Conservation (phyloP, 768 basidiomycete genomes). For the Suillus decipiens region DNA sequence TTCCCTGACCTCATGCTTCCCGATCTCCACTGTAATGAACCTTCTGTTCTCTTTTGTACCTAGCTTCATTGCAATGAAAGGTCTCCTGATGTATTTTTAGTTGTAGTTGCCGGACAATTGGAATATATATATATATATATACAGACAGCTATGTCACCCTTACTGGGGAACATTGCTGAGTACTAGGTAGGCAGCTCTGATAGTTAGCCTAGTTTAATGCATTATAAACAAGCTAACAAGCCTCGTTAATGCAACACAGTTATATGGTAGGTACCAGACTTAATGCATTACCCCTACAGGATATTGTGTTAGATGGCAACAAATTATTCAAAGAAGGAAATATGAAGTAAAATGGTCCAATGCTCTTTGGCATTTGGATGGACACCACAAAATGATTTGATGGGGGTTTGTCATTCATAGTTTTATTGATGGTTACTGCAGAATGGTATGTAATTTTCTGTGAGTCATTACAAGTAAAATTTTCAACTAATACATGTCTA, state of each 20-base stretch:
- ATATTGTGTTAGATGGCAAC: not conserved
- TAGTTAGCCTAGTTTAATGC: not conserved
- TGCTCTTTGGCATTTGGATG: conserved; percentile 27
- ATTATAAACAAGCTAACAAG: not conserved
- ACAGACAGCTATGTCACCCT: no score
- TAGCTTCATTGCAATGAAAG: not conserved
- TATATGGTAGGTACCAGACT: no score
- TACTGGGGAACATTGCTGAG: no score
- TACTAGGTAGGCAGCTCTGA: not conserved
- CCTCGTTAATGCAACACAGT: no score
- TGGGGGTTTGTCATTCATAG: conserved; percentile 30
- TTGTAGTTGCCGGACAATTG: not conserved
- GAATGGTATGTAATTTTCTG: conserved; percentile 23
- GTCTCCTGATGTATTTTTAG: not conserved
- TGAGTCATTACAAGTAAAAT: no score
- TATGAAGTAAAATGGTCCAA: conserved; percentile 19
- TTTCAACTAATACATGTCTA: not conserved
- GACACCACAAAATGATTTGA: conserved; percentile 26
- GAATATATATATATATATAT: no score
- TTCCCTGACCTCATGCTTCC: not conserved
- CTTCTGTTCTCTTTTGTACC: not conserved
- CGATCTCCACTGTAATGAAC: not conserved
- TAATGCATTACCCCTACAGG: no score
- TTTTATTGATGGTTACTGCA: conserved; percentile 30
- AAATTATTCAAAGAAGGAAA: conserved; percentile 4